Evolutionary conservation across 352 stramenopile species (phyloP), one percentile per base, ranked within the genome.

Genomic region (Thraustotheca clavata): DNA sequence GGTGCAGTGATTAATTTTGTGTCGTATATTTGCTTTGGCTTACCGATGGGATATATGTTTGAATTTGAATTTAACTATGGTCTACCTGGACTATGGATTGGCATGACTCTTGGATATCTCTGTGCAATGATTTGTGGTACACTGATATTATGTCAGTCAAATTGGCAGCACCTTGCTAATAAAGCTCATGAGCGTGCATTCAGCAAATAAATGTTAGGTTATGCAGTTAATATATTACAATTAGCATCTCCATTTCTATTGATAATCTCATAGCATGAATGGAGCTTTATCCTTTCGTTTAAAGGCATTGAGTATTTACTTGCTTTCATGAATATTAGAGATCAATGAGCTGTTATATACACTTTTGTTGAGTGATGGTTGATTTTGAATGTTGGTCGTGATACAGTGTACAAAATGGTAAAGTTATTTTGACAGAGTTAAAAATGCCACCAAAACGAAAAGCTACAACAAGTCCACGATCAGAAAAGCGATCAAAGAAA

Each of bases 1-100:
- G 82, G 82, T 20, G 88, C 88, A 8, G 76, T 76, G 14, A 76
- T 91, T 63, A 96, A 95, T 57, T 95, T 96, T 35, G 73, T 93
- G 14, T 78, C 77, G 49, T 96, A 92, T 71, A 79, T 95, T 33
- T 52, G 80, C 22, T 62, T 95, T 22, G 86, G 83, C 36, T 73
- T 96, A n/a, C 86, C 88, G 0, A 35, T 95, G 18, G 86, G 81
- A 1, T 69, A 92, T 36, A 61, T 85, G 24, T 71, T 96, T 7
- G 86, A 80, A 7, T 86, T 93, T 61, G 54, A 76, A 35, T 68
- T 87, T 33, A 65, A 75, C 14, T 71, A 89, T 70, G 77, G 79
- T 0, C 70, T 94, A 26, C 65, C 83, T 14, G 88, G 88, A 1
- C 74, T 96, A 24, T 96, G 88, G 88, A 69, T 91, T 16, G 86